Base-by-base conservation (phyloP, 345 rosid genomes). In the Pistacia vera region DNA sequence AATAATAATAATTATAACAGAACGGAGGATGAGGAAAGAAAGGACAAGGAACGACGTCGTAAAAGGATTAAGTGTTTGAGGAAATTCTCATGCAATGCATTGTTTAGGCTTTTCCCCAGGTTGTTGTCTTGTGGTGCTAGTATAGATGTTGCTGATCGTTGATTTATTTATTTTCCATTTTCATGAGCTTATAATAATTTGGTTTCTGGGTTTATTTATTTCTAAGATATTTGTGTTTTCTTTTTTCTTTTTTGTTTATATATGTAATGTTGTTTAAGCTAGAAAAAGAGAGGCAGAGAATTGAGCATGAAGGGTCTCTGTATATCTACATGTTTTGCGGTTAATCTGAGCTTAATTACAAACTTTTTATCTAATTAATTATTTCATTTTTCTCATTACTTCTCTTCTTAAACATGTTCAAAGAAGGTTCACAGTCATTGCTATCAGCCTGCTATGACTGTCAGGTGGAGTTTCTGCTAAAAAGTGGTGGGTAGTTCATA, bases 121-220 rank as follows among this genome's bases (percentile, higher is more conserved):
- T 71, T 90, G 83, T 70, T 88, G 71, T 85, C 90, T 56, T 90
- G 90, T 77, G 71, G 89, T 68, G 82, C 90, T 56, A 85, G 78
- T 38, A 83, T 90, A 25, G 91, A 88, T 75, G 92, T 85, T 52
- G 85, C 75, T 44, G 90, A 88, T 56, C 82, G 66, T 10, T 44
- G 49, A 30, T 48, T 56, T 17, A 18, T 13, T 46, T 48, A 17
- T 52, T 59, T 28, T 25, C 3, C 1, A 2, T 5, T 2, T 60
- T 72, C 9, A 30, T 33, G 10, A 13, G 16, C 2, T 63, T 59
- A 51, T 11, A 14, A 14, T 13, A 16, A 13, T 60, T 25, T 9
- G 67, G 57, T 3, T 17, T 36, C 46, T 63, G 67, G 20, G 46
- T 72, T 60, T 60, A 59, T 46, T 46, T 72, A 72, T 72, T 46